Conservation (phyloP, 257 asterid genomes). For the Solanum clarkiae region DNA sequence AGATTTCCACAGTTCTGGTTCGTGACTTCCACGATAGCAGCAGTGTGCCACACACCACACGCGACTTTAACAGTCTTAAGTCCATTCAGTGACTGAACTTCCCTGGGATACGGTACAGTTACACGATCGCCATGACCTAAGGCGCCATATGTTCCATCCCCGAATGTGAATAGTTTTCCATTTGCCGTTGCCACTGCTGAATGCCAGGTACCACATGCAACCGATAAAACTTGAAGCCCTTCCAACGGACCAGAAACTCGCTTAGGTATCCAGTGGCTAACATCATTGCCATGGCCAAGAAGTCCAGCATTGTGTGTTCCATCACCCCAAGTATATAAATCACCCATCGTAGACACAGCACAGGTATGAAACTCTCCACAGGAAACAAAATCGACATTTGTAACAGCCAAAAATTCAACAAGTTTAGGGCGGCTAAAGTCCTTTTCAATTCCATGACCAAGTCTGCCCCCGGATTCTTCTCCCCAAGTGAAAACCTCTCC, state of each 20-base stretch:
- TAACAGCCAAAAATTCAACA: slow-evolving; percentile 62
- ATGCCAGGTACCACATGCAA: slow-evolving; percentile 95
- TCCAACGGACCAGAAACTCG: slow-evolving; percentile 62
- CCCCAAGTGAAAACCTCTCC: slow-evolving; percentile 98
- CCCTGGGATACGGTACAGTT: slow-evolving; percentile 47
- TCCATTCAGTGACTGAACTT: slow-evolving; percentile 56
- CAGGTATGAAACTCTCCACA: slow-evolving; percentile 93
- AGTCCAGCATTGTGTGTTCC: slow-evolving; percentile 76
- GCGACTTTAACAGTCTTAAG: slow-evolving; percentile 56
- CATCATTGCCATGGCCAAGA: slow-evolving; percentile 82
- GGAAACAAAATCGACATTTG: slow-evolving; percentile 57
- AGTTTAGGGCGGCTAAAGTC: slow-evolving; percentile 63
- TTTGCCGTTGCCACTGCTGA: slow-evolving; percentile 63
- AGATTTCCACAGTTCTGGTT: slow-evolving; percentile 34
- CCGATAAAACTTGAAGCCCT: slow-evolving; percentile 71
- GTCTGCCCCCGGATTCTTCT: slow-evolving; percentile 81
- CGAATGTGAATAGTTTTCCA: slow-evolving; percentile 77
- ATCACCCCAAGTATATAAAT: slow-evolving; percentile 93
- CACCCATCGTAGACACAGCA: slow-evolving; percentile 71
- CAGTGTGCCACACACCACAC: slow-evolving; percentile 94
- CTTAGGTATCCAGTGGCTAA: slow-evolving; percentile 92
- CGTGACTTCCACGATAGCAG: slow-evolving; percentile 70
- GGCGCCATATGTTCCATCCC: slow-evolving; percentile 85
- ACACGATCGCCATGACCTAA: slow-evolving; percentile 80
- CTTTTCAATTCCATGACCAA: slow-evolving; percentile 81